Evolutionary conservation across 2,329 filamentous ascomycete genomes (phyloP).

Genomic region (Aspergillus terreus): DNA sequence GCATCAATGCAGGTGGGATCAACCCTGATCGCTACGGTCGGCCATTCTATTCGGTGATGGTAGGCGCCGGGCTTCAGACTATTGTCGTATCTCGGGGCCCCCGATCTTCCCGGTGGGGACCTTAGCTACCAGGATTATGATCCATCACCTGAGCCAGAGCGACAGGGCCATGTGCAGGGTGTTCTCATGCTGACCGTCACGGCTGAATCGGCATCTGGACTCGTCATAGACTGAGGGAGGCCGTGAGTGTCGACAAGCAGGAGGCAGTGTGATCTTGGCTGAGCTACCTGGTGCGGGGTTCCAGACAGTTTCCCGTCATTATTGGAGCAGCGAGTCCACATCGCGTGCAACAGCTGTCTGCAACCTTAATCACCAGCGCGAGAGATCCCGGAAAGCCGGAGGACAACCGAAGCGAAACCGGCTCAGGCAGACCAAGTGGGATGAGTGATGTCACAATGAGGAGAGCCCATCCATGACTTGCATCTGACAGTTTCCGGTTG

Average conservation of each 20-base stretch:
- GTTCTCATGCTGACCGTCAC: background rate
- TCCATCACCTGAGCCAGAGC: slow-evolving; percentile 9
- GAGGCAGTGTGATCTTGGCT: background rate
- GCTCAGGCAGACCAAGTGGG: slow-evolving; percentile 3
- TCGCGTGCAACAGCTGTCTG: slow-evolving; percentile 11
- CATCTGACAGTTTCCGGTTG: background rate
- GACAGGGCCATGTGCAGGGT: slow-evolving; percentile 8
- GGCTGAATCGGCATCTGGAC: background rate
- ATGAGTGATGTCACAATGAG: slow-evolving; percentile 13
- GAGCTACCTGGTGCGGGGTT: slow-evolving; percentile 15
- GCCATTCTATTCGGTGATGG: slow-evolving; percentile 4
- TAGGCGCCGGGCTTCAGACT: slow-evolving; percentile 1
- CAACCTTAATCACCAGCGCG: slow-evolving; percentile 14
- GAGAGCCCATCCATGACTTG: slow-evolving; percentile 1
- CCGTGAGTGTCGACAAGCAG: background rate
- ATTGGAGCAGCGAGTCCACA: slow-evolving; percentile 12
- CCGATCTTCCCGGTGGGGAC: slow-evolving; percentile 8
- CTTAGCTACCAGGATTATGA: slow-evolving; percentile 2
- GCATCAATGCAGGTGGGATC: slow-evolving; percentile 1
- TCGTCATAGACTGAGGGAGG: background rate
- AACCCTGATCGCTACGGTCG: slow-evolving; percentile 6
- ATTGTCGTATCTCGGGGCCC: slow-evolving; percentile 12
- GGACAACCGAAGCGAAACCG: background rate
- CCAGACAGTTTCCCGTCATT: slow-evolving; percentile 1
- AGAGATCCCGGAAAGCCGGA: background rate